A percentile compares a stretch with the other conserved stretches of the same genome.
These are phyloP conservation scores for Rhodotorula sp. DNA, from an alignment of 1,284 basidiomycete genomes.

Conservation along the genomic window DNA sequence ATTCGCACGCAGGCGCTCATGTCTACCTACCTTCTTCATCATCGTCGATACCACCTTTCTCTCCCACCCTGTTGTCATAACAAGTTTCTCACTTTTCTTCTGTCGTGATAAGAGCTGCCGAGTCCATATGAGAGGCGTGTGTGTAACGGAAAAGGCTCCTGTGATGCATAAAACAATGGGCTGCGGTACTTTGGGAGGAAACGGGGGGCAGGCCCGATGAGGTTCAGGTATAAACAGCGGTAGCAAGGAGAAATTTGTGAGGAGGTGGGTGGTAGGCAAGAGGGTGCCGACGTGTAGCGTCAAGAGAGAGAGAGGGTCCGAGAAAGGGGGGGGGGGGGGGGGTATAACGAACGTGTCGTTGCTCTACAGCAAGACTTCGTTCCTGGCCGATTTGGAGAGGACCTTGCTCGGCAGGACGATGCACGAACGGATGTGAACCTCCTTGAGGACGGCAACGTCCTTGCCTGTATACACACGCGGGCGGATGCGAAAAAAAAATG, in stretches of 20 bases:
- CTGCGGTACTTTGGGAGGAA: too few species aligned
- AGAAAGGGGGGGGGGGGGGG: too few species aligned
- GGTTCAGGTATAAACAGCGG: neutral
- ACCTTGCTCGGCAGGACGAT: conserved; percentile 56
- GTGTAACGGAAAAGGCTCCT: too few species aligned
- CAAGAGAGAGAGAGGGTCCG: neutral
- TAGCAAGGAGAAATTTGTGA: neutral
- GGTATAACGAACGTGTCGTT: neutral
- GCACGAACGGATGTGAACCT: conserved; percentile 51
- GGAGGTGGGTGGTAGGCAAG: too few species aligned
- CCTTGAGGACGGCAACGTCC: conserved; percentile 52
- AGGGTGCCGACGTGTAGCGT: neutral
- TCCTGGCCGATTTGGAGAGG: conserved; percentile 50
- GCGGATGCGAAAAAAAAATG: too few species aligned
- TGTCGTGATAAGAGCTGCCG: too few species aligned
- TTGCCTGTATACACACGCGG: conserved; percentile 42
- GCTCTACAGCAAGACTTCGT: conserved; percentile 54
- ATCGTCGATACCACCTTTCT: neutral
- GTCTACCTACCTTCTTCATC: neutral
- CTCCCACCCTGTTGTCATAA: neutral
- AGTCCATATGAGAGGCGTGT: too few species aligned
- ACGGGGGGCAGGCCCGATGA: too few species aligned
- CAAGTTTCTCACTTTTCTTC: neutral
- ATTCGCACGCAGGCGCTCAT: neutral
- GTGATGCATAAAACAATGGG: too few species aligned